Evolutionary conservation across 345 rosid species (phyloP).

Genomic region (Dipteronia sinensis): DNA sequence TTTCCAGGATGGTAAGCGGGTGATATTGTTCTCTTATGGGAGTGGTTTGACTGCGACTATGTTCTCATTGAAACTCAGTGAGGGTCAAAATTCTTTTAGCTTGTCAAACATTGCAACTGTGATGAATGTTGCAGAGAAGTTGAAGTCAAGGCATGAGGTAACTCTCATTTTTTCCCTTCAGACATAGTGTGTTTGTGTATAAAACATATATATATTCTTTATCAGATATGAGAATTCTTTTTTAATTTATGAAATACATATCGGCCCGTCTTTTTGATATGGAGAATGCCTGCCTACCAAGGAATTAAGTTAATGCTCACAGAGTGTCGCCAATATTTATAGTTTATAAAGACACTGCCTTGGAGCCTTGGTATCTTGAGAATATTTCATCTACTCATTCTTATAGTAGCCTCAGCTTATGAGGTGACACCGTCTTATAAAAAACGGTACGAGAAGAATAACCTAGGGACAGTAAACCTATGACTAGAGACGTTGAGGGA

Average conservation of each 20-base stretch:
- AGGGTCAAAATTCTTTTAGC: slow-evolving; percentile 71
- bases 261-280: not conserved
- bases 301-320: not conserved
- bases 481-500: not conserved
- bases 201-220: not conserved
- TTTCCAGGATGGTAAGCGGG: slow-evolving; percentile 76
- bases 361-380: not conserved
- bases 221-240: not conserved
- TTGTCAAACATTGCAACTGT: slow-evolving; percentile 73
- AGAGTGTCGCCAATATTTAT: not conserved
- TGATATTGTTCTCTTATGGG: slow-evolving; percentile 90
- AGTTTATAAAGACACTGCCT: not conserved
- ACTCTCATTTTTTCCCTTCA: not conserved
- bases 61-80: slow-evolving; percentile 75
- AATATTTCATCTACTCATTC: not conserved
- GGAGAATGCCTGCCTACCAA: not conserved
- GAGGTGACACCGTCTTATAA: not conserved
- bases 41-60: slow-evolving; percentile 95
- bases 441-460: not conserved
- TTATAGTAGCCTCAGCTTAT: not conserved
- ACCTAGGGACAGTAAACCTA: not conserved
- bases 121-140: slow-evolving; percentile 69
- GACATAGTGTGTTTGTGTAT: no score
- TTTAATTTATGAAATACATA: not conserved
- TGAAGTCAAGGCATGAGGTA: slow-evolving; percentile 97